These are phyloP conservation scores for Podospora conica DNA, from an alignment of 495 filamentous ascomycete genomes.

Conservation along the genomic window DNA sequence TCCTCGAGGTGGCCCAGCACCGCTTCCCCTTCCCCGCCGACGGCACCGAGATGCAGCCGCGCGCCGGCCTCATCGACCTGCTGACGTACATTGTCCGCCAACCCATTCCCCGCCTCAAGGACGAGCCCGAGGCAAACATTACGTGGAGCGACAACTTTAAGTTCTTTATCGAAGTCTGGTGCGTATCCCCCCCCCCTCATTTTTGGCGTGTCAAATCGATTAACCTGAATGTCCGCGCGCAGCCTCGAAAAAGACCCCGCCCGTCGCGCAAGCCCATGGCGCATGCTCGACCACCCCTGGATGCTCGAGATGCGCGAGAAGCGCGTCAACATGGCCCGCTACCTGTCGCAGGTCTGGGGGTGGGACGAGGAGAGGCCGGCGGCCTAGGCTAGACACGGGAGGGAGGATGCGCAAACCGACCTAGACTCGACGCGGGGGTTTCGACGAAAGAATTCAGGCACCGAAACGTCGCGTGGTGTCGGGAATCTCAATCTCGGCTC, in stretches of 20 bases:
- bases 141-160: constrained; percentile 96
- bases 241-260: constrained; percentile 90
- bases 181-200: constrained; percentile 39
- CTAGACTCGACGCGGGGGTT: neutral
- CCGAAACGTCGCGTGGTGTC: neutral
- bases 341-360: constrained; percentile 89
- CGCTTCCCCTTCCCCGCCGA: constrained; percentile 97
- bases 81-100: constrained; percentile 96
- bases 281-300: constrained; percentile 99
- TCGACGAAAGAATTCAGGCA: neutral
- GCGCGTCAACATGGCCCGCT: constrained; percentile 93
- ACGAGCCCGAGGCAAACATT: constrained; percentile 75
- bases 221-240: neutral
- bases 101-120: constrained; percentile 91
- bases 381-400: too few relatives aligned
- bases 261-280: constrained; percentile 88
- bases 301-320: constrained; percentile 92
- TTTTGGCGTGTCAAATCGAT: neutral
- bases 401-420: neutral
- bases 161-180: constrained; percentile 99
- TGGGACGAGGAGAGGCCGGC: constrained; percentile 54
- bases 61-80: constrained; percentile 86
- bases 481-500: neutral
- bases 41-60: constrained; percentile 80
- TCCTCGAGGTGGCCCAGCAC: constrained; percentile 96